A percentile compares a stretch with the other conserved stretches of the same genome.
Evolutionary conservation across 2,329 filamentous ascomycete species (phyloP).

Genomic region (Nothopassalora personata): DNA sequence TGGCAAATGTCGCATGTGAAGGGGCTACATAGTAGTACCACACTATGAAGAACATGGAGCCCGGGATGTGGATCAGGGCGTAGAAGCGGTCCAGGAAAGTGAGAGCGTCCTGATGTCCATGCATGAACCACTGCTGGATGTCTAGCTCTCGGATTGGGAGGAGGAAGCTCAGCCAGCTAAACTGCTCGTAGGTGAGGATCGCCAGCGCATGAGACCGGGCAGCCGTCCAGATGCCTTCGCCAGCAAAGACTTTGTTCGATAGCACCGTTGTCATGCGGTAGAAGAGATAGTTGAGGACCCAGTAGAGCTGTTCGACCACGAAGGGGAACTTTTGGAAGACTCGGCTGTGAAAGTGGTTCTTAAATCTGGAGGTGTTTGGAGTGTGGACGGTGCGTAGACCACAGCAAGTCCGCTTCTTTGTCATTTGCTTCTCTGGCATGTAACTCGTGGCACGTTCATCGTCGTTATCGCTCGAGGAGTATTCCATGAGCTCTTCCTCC

Average conservation of each 20-base stretch:
- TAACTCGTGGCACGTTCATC: slow-evolving; percentile 31
- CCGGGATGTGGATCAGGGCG: slow-evolving; percentile 56
- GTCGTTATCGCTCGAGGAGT: slow-evolving; percentile 33
- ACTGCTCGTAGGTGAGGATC: slow-evolving; percentile 51
- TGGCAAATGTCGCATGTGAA: slow-evolving; percentile 39
- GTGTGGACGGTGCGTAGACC: slow-evolving; percentile 43
- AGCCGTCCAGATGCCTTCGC: slow-evolving; percentile 50
- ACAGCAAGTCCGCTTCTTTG: slow-evolving; percentile 49
- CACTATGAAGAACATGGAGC: slow-evolving; percentile 45
- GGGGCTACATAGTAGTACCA: slow-evolving; percentile 58
- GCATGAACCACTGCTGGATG: slow-evolving; percentile 54
- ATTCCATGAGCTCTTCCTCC: slow-evolving; percentile 36
- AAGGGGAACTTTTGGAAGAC: slow-evolving; percentile 64
- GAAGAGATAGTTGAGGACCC: slow-evolving; percentile 60
- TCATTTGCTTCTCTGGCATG: slow-evolving; percentile 36
- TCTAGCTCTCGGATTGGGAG: slow-evolving; percentile 49
- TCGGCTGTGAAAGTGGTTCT: slow-evolving; percentile 54
- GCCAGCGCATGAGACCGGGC: slow-evolving; percentile 51
- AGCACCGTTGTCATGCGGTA: slow-evolving; percentile 48
- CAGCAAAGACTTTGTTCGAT: slow-evolving; percentile 32
- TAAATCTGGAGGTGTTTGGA: slow-evolving; percentile 47
- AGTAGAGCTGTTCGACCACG: slow-evolving; percentile 68
- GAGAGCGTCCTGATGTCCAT: slow-evolving; percentile 48
- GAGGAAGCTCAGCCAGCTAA: slow-evolving; percentile 45
- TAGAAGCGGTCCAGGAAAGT: slow-evolving; percentile 55